Evolutionary conservation across 2,329 filamentous ascomycete genomes (phyloP).

Genomic region (Colletotrichum cereale): DNA sequence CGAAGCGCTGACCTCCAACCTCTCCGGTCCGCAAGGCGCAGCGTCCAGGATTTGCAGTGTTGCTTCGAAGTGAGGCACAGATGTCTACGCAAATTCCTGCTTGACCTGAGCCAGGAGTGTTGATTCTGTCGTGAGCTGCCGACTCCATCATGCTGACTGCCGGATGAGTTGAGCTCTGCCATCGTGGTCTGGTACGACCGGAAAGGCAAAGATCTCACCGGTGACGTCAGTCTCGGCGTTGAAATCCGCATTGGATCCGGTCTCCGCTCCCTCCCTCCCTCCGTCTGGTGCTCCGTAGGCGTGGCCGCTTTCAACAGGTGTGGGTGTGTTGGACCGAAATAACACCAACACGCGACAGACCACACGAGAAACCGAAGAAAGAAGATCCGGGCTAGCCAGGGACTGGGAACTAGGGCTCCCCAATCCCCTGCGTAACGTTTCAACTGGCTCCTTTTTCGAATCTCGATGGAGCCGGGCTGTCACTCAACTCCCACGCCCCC

Average conservation of each 20-base stretch:
- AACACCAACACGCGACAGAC: constrained; percentile 20
- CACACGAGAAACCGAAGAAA: background rate
- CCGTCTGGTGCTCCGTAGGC: background rate
- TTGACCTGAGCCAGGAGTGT: too few relatives aligned
- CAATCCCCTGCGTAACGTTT: constrained; percentile 8
- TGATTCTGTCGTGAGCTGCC: too few relatives aligned
- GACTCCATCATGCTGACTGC: too few relatives aligned
- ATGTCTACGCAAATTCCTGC: too few relatives aligned
- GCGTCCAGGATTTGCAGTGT: too few relatives aligned
- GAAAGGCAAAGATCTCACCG: background rate
- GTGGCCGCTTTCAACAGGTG: constrained; percentile 23
- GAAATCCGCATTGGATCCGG: constrained; percentile 22
- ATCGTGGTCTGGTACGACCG: background rate
- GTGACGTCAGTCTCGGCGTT: constrained; percentile 33
- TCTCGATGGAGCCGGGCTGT: constrained; percentile 30
- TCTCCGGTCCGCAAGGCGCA: too few relatives aligned
- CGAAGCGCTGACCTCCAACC: too few relatives aligned
- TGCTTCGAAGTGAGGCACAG: too few relatives aligned
- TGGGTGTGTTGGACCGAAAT: constrained; percentile 11
- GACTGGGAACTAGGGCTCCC: constrained; percentile 15
- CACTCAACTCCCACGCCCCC: background rate
- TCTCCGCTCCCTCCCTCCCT: background rate
- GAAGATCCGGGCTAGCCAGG: background rate
- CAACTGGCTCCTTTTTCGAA: background rate
- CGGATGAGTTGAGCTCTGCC: too few relatives aligned